Base-by-base conservation (phyloP, 495 filamentous ascomycete genomes). In the Astrothelium subdiscretum region DNA sequence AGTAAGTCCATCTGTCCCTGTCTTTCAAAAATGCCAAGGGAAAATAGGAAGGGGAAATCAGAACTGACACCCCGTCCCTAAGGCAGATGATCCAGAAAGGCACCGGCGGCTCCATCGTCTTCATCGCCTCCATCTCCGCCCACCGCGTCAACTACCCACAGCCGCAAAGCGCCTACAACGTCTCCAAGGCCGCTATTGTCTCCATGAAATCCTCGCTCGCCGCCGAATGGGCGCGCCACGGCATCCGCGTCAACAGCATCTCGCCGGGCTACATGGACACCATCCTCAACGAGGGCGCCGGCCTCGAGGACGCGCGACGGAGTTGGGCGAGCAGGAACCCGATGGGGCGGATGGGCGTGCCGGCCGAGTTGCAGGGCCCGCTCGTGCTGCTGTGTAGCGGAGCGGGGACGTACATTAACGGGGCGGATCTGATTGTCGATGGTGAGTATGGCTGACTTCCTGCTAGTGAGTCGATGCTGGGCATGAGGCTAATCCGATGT, bases 191-290 rank as follows among this genome's bases (percentile, higher is more conserved):
- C 0, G 85, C 80, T 0, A 69, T 90, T 11, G 65, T 86, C 31
- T 75, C 79, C 58, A 71, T 90, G 64, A 81, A 78, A 29, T 80
- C 78, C 58, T 82, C 74, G 32, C 72, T 91, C 27, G 87, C 86
- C 6, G 85, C 79, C 0, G 88, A 90, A 67, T 89, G 86, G 83
- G 79, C 80, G 8, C 67, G 74, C 0, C 75, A 81, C 65, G 82
- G 83, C 1, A 89, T 92, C 58, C 72, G 86, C 18, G 83, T 87
- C 2, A 92, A 91, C 63, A 82, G 77, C 29, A 77, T 92, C 15
- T 82, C 77, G 27, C 88, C 89, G 0, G 87, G 88, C 3, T 91
- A 91, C 68, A 91, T 90, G 85, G 84, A 90, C 67, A 92, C 88
- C 0, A 81, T 90, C n/a, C 68, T 90, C 60, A 91, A 89, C 67